phyloP scores from a whole-genome alignment of 2,329 filamentous ascomycete genomes.

The Colletotrichum sp. region DNA sequence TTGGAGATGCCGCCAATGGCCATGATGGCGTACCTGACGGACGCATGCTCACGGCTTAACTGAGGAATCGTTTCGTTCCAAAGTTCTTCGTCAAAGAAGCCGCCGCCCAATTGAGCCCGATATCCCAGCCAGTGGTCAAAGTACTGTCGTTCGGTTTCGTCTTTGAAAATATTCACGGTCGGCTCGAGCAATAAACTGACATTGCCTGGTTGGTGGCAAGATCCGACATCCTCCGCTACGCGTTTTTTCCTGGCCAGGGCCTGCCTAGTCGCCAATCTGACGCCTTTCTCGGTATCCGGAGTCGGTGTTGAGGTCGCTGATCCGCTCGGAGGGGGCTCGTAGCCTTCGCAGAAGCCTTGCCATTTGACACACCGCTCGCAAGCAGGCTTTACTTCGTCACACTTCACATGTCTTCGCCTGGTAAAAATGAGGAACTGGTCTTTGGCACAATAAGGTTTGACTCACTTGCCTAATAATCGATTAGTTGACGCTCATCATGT shows the following conservation, averaged over 20 bases:
- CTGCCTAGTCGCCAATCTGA: neutral
- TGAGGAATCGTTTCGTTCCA: slow-evolving; percentile 39
- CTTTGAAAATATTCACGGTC: slow-evolving; percentile 7
- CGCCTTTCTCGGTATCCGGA: neutral
- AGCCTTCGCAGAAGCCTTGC: slow-evolving; percentile 38
- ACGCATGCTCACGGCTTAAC: slow-evolving; percentile 34
- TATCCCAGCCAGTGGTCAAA: slow-evolving; percentile 29
- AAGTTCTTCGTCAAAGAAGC: slow-evolving; percentile 36
- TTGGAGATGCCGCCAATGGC: slow-evolving; percentile 39
- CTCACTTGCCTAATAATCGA: slow-evolving; percentile 30
- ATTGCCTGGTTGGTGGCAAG: neutral
- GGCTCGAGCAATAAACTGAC: neutral
- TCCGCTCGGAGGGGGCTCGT: slow-evolving; percentile 18
- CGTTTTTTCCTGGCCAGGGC: neutral
- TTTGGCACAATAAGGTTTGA: neutral
- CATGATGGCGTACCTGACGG: slow-evolving; percentile 40
- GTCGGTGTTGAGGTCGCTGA: neutral
- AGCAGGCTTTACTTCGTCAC: slow-evolving; percentile 38
- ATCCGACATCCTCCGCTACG: neutral
- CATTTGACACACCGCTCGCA: slow-evolving; percentile 39
- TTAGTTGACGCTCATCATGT: neutral
- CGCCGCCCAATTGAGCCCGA: slow-evolving; percentile 28
- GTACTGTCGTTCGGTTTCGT: slow-evolving; percentile 27
- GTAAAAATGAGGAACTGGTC: neutral
- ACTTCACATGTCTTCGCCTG: slow-evolving; percentile 40